A percentile compares a stretch with the other conserved stretches of the same genome.
Evolutionary conservation across 306 rosid genomes (phyloP).

Genomic region (Rosa persica): DNA sequence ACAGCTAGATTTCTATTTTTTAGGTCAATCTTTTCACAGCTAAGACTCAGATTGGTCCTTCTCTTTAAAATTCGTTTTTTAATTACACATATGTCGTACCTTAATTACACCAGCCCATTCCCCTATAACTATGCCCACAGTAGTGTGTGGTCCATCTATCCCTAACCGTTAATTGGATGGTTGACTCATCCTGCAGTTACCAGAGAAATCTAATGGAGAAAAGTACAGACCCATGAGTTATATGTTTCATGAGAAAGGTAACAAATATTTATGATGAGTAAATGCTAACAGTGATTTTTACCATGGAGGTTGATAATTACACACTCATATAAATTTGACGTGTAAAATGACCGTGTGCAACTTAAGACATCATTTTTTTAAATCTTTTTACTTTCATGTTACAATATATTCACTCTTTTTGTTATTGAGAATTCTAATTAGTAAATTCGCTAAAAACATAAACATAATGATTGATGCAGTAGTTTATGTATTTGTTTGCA

Average conservation of each 20-base stretch:
- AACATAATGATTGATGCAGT: no score
- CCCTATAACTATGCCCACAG: neutral
- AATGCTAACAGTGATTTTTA: neutral
- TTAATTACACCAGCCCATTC: neutral
- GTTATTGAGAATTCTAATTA: no score
- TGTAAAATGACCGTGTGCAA: neutral
- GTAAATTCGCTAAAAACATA: no score
- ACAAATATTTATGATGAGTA: neutral
- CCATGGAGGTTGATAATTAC: neutral
- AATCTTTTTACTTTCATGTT: no score
- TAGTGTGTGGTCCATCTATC: neutral
- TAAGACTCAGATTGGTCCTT: neutral
- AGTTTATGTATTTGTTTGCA: no score
- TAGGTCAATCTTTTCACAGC: neutral
- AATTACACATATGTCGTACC: neutral
- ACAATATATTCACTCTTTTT: no score
- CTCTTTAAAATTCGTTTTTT: neutral
- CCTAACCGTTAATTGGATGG: neutral
- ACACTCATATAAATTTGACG: neutral
- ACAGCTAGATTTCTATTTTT: neutral
- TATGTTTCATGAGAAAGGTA: neutral
- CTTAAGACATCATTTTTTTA: neutral
- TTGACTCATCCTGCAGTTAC: neutral
- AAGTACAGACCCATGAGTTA: neutral
- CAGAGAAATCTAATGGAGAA: neutral